A percentile compares a stretch with the other conserved stretches of the same genome.
These are phyloP conservation scores for Penstemon newberryi DNA, from an alignment of 257 asterid species.

Conservation along the genomic window DNA sequence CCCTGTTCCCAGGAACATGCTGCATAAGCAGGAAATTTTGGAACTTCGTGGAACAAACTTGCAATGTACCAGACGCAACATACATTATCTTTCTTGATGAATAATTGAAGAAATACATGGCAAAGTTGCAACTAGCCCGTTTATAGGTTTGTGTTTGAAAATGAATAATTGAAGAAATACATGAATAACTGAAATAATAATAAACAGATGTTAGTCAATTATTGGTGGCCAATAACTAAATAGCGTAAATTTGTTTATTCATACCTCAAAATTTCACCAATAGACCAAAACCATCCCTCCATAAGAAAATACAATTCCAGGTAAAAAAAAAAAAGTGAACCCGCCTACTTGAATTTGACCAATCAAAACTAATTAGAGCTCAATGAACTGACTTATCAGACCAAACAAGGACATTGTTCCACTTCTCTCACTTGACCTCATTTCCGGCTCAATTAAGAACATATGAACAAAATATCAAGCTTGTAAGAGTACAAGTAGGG, in stretches of 20 bases:
- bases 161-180: too few relatives aligned
- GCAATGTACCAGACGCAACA: conserved; percentile 13
- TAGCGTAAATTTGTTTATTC: neutral
- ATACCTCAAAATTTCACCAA: conserved; percentile 1
- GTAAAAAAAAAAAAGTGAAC: neutral
- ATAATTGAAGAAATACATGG: neutral
- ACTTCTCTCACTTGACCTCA: too few relatives aligned
- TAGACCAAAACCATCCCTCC: neutral
- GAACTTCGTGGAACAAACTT: conserved; percentile 2
- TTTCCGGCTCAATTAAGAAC: too few relatives aligned
- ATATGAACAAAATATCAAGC: too few relatives aligned
- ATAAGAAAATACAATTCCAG: too few relatives aligned
- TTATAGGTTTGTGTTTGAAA: too few relatives aligned
- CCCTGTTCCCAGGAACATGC: conserved; percentile 11
- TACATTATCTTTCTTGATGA: neutral
- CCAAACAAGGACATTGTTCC: neutral
- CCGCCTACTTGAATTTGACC: conserved; percentile 1
- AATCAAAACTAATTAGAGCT: conserved; percentile 21
- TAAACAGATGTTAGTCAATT: too few relatives aligned
- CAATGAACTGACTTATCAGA: conserved; percentile 2
- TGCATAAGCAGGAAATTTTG: conserved; percentile 8
- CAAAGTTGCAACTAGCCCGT: conserved; percentile 6
- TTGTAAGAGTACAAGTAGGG: too few relatives aligned
- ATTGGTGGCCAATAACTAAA: conserved; percentile 3
- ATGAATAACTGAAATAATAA: too few relatives aligned